Evolutionary conservation across 371 early-diverging fungal genomes (phyloP).

Genomic region (Mucor plumbeus): DNA sequence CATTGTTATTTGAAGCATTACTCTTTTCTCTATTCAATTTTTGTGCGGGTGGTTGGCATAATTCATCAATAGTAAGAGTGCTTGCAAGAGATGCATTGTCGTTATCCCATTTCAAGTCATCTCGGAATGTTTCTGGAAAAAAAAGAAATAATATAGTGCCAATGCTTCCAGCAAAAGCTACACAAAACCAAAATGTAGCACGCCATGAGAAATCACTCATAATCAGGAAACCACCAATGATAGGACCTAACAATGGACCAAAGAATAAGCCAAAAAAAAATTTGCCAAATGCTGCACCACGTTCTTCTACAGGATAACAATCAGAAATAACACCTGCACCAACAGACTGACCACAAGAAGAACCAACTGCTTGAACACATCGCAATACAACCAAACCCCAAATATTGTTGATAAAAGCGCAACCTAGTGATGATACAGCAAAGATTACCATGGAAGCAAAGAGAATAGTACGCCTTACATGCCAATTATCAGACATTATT

Average conservation of each 20-base stretch:
- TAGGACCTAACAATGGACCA: slow-evolving; percentile 17
- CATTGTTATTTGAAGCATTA: no score
- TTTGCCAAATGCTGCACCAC: slow-evolving; percentile 45
- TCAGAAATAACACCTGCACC: slow-evolving; percentile 55
- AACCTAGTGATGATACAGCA: slow-evolving; percentile 65
- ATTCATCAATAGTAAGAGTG: not conserved
- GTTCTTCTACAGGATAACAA: slow-evolving; percentile 29
- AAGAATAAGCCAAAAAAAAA: slow-evolving; percentile 58
- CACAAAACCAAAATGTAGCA: slow-evolving; percentile 42
- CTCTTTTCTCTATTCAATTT: not conserved
- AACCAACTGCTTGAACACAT: slow-evolving; percentile 73
- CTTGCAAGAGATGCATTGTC: not conserved
- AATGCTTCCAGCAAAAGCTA: slow-evolving; percentile 32
- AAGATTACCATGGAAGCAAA: slow-evolving; percentile 64
- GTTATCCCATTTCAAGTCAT: not conserved
- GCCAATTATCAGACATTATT: slow-evolving; percentile 63
- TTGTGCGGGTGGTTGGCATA: not conserved
- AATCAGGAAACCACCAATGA: not conserved
- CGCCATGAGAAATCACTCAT: slow-evolving; percentile 15
- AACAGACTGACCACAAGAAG: slow-evolving; percentile 67
- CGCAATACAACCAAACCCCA: slow-evolving; percentile 67
- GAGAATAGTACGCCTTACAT: slow-evolving; percentile 64
- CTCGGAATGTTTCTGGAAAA: slow-evolving; percentile 70
- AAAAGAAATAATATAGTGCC: slow-evolving; percentile 40
- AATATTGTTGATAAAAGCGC: slow-evolving; percentile 64